A percentile compares a stretch with the other conserved stretches of the same genome.
phyloP scores from a whole-genome alignment of 257 asterid genomes.

The Solanum arcanum region DNA sequence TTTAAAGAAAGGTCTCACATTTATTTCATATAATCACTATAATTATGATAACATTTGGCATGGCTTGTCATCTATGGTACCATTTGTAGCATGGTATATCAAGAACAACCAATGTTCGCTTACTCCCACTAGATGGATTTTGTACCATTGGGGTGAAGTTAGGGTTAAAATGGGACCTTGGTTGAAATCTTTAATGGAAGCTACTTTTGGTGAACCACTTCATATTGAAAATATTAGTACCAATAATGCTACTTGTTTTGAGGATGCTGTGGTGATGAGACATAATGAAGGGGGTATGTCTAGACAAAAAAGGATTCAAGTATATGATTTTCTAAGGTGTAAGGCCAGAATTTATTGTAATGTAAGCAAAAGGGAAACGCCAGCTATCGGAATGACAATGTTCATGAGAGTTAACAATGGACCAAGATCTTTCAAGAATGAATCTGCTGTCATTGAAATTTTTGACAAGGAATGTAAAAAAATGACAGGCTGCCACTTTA shows the following conservation, averaged over 20 bases:
- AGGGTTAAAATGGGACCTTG: conserved; percentile 51
- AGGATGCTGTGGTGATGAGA: conserved; percentile 56
- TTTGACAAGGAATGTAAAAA: conserved; percentile 41
- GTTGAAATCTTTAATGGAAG: conserved; percentile 36
- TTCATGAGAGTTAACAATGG: conserved; percentile 41
- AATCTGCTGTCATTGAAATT: conserved; percentile 30
- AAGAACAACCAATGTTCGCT: conserved; percentile 24
- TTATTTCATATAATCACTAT: conserved; percentile 51
- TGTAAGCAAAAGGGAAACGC: conserved; percentile 11
- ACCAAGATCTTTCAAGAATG: conserved; percentile 48
- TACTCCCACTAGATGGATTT: conserved; percentile 36
- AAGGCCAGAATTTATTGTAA: conserved; percentile 44
- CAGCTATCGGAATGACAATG: conserved; percentile 46
- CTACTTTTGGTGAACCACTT: conserved; percentile 30
- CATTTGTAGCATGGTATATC: conserved; percentile 59
- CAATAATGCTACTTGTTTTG: conserved; percentile 32
- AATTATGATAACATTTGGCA: conserved; percentile 70
- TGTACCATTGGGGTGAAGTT: conserved; percentile 71
- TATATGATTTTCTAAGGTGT: conserved; percentile 54
- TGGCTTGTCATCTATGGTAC: conserved; percentile 53
- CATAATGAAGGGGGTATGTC: conserved; percentile 71
- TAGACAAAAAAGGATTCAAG: conserved; percentile 34
- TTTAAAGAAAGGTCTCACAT: conserved; percentile 33
- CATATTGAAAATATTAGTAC: conserved; percentile 17
- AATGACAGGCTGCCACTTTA: conserved; percentile 44